Evolutionary conservation across 1,284 basidiomycete genomes (phyloP).

Genomic region (Phellopilus nigrolimitatus): DNA sequence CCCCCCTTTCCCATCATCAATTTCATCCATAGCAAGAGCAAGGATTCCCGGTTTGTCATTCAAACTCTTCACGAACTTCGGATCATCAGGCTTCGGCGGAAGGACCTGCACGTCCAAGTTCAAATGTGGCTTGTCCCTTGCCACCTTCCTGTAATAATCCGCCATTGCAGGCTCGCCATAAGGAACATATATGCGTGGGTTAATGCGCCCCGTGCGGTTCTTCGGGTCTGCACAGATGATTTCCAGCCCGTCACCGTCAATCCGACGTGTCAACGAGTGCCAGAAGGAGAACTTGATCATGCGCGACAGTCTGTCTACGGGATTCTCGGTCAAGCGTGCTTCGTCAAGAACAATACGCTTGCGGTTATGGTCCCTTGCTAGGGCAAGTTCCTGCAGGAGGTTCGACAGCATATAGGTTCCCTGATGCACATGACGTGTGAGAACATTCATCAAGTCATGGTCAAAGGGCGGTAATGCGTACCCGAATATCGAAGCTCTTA

Average conservation of each 20-base stretch:
- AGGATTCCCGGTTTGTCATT: slow-evolving; percentile 93
- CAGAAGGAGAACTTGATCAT: slow-evolving; percentile 99
- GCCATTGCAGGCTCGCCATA: slow-evolving; percentile 90
- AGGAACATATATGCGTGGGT: slow-evolving; percentile 93
- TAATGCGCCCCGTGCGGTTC: slow-evolving; percentile 81
- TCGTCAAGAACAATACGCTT: slow-evolving; percentile 98
- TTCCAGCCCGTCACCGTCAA: slow-evolving; percentile 95
- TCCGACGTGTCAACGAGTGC: slow-evolving; percentile 94
- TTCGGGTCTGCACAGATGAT: slow-evolving; percentile 97
- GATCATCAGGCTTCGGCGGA: slow-evolving; percentile 81
- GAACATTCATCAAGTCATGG: slow-evolving; percentile 5
- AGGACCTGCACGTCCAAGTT: slow-evolving; percentile 88
- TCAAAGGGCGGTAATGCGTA: slow-evolving; percentile 35
- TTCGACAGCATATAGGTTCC: slow-evolving; percentile 99
- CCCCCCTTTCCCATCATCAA: slow-evolving; percentile 73
- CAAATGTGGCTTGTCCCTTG: slow-evolving; percentile 82
- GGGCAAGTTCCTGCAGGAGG: slow-evolving; percentile 95
- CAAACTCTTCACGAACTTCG: slow-evolving; percentile 85
- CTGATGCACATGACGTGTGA: slow-evolving; percentile 36
- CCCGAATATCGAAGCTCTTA: slow-evolving; percentile 93
- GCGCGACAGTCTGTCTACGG: slow-evolving; percentile 91
- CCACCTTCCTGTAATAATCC: slow-evolving; percentile 85
- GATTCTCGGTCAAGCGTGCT: slow-evolving; percentile 92
- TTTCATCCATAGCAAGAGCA: slow-evolving; percentile 92
- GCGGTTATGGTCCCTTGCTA: slow-evolving; percentile 92